Evolutionary conservation across 2,329 filamentous ascomycete genomes (phyloP).

Genomic region (Penicillium italicum): DNA sequence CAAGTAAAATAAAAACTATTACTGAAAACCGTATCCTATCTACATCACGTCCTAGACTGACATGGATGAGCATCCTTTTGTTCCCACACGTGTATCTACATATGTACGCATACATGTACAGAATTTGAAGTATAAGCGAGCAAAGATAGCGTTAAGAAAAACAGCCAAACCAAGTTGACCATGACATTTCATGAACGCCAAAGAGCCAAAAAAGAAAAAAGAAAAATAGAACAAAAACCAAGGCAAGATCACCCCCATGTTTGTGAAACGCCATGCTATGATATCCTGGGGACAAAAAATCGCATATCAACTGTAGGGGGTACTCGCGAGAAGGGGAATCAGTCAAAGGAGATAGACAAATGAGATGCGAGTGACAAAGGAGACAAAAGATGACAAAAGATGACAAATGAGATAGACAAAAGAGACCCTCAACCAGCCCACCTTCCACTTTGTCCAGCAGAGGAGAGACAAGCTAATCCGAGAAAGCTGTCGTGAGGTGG

Average conservation of each 20-base stretch:
- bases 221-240: conserved; percentile 1
- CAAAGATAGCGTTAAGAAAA: neutral
- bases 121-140: neutral
- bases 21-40: neutral
- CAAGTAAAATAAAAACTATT: no score
- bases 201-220: neutral
- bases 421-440: conserved; percentile 1
- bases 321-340: conserved; percentile 22
- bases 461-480: neutral
- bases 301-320: conserved; percentile 20
- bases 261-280: conserved; percentile 23
- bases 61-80: neutral
- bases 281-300: conserved; percentile 12
- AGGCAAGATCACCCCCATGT: conserved; percentile 12
- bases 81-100: neutral
- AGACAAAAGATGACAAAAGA: neutral
- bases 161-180: neutral
- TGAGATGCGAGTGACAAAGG: neutral
- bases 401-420: conserved; percentile 6
- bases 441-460: neutral
- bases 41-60: neutral
- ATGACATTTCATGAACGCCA: neutral
- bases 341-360: neutral
- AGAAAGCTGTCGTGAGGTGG: neutral
- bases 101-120: neutral